phyloP scores from a whole-genome alignment of 139 green algal genomes.

The Picochlorum costavermella region DNA sequence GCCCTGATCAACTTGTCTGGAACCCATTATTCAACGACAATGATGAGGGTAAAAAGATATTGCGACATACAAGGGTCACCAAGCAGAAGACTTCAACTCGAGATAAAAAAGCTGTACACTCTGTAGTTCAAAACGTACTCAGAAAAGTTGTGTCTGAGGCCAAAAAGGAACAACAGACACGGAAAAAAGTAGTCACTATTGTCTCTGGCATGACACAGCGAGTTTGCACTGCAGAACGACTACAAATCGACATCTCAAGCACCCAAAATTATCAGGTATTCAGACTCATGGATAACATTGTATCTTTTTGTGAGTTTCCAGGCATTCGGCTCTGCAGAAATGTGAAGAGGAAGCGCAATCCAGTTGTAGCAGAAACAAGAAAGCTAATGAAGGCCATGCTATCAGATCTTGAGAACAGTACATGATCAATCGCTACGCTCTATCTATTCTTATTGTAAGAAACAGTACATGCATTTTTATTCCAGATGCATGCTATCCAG shows the following conservation, averaged over 20 bases:
- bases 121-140: not conserved
- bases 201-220: not conserved
- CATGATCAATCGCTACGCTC: too few relatives aligned
- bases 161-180: not conserved
- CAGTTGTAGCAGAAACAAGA: not conserved
- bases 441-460: too few relatives aligned
- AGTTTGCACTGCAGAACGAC: not conserved
- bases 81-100: not conserved
- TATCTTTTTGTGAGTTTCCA: conserved; percentile 4
- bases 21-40: conserved; percentile 6
- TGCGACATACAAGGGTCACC: not conserved
- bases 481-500: not conserved
- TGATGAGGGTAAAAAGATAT: conserved; percentile 8
- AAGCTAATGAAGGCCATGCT: not conserved
- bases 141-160: not conserved
- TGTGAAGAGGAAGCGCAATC: not conserved
- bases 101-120: not conserved
- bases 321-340: not conserved
- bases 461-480: not conserved
- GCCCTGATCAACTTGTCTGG: not conserved
- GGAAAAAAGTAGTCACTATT: not conserved
- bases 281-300: not conserved
- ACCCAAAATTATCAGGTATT: not conserved
- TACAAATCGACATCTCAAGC: not conserved
- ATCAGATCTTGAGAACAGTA: not conserved